Percentiles rank a stretch among this genome's conserved stretches.
phyloP scores from a whole-genome alignment of 2,329 filamentous ascomycete species.

The Fusarium sp. region DNA sequence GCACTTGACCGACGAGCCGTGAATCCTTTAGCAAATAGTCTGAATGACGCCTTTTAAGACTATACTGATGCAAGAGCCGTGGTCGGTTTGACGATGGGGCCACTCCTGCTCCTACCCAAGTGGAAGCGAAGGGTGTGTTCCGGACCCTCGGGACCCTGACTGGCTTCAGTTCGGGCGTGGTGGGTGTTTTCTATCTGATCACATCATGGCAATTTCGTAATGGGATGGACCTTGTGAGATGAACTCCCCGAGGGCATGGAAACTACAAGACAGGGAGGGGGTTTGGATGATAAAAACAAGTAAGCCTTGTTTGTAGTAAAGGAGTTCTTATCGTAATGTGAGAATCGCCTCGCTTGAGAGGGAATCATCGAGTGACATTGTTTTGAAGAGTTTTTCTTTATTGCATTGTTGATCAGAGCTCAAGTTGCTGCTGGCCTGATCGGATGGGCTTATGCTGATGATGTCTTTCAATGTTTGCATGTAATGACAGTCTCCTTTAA shows the following conservation, averaged over 20 bases:
- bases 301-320: not conserved
- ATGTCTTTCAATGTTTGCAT: not conserved
- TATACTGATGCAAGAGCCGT: constrained; percentile 30
- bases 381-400: not conserved
- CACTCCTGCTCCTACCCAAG: constrained; percentile 12
- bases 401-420: not conserved
- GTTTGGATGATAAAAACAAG: not conserved
- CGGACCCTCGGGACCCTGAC: constrained; percentile 9
- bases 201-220: constrained; percentile 13
- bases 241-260: constrained; percentile 13
- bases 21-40: constrained; percentile 7
- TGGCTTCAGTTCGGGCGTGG: not conserved
- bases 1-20: constrained; percentile 25
- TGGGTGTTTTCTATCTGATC: not conserved
- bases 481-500: not conserved
- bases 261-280: not conserved
- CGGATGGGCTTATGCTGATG: not conserved
- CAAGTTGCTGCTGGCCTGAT: not conserved
- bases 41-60: constrained; percentile 34
- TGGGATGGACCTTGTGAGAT: constrained; percentile 5
- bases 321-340: not conserved
- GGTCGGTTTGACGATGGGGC: constrained; percentile 5
- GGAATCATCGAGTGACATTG: constrained; percentile 7
- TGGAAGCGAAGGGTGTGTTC: not conserved
- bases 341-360: not conserved